Evolutionary conservation across 148 eudicot species (phyloP).

Genomic region (Nepenthes mirabilis): DNA sequence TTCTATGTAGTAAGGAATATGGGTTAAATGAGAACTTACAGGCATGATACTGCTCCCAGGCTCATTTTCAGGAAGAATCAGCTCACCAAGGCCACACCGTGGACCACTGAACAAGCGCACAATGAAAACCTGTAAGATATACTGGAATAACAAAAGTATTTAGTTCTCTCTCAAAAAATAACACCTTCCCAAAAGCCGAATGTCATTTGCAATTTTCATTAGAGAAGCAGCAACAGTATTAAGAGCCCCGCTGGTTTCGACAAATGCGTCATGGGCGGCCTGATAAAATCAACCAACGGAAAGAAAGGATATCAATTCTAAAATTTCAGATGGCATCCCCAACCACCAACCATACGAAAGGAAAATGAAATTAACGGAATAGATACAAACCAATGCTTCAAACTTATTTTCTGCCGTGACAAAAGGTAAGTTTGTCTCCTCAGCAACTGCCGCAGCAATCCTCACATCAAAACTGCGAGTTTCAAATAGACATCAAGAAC

Average conservation of each 20-base stretch:
- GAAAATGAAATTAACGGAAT: background rate
- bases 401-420: conserved; percentile 97
- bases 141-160: background rate
- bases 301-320: background rate
- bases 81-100: conserved; percentile 95
- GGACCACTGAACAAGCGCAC: conserved; percentile 60
- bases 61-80: conserved; percentile 98
- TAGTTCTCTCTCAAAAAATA: background rate
- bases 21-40: conserved; percentile 23
- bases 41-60: conserved; percentile 99
- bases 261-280: conserved; percentile 99
- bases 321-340: background rate
- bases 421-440: conserved; percentile 86
- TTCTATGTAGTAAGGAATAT: background rate
- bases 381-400: conserved; percentile 69
- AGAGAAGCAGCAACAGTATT: conserved; percentile 85
- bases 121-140: conserved; percentile 7
- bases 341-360: background rate
- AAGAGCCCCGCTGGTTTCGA: conserved; percentile 85
- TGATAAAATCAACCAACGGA: conserved; percentile 12
- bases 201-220: conserved; percentile 95
- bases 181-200: conserved; percentile 92
- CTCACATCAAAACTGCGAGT: conserved; percentile 78
- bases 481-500: background rate
- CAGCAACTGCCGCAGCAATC: conserved; percentile 92